Evolutionary conservation across 768 basidiomycete genomes (phyloP).

Genomic region (Clavulina sp.): DNA sequence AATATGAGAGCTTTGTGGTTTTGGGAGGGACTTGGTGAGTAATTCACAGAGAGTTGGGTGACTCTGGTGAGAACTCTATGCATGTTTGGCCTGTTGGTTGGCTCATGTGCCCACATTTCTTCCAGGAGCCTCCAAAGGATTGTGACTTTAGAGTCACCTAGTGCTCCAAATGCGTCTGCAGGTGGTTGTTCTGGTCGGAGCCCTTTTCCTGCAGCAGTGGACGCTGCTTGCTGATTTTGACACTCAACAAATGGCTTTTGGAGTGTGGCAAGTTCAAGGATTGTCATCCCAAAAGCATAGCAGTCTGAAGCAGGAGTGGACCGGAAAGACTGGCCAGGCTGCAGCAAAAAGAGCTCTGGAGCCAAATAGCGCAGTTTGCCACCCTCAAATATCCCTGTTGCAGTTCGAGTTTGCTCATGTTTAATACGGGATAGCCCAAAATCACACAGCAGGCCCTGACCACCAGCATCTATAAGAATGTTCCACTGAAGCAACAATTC

Average conservation of each 20-base stretch:
- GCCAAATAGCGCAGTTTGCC: background rate
- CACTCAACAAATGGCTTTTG: background rate
- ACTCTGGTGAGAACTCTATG: too few species aligned
- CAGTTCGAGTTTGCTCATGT: background rate
- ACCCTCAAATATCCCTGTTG: background rate
- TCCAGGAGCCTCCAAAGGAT: too few species aligned
- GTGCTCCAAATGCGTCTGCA: too few species aligned
- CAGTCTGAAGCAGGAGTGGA: background rate
- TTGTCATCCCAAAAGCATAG: background rate
- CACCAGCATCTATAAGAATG: slow-evolving; percentile 18
- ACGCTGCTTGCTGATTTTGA: background rate
- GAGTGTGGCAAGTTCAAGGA: background rate
- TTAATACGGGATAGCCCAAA: background rate
- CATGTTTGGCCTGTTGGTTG: too few species aligned
- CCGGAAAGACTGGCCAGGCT: background rate
- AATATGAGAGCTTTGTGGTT: too few species aligned
- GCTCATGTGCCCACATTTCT: too few species aligned
- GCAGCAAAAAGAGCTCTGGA: background rate
- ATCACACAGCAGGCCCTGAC: background rate
- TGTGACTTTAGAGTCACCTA: too few species aligned
- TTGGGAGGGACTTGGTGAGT: too few species aligned
- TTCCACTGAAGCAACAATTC: too few species aligned
- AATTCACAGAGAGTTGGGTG: too few species aligned
- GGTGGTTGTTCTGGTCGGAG: too few species aligned
- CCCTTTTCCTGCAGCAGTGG: too few species aligned